A percentile compares a stretch with the other conserved stretches of the same genome.
Evolutionary conservation across 805 yeast genomes (phyloP).

Genomic region (Saturnispora dispora): DNA sequence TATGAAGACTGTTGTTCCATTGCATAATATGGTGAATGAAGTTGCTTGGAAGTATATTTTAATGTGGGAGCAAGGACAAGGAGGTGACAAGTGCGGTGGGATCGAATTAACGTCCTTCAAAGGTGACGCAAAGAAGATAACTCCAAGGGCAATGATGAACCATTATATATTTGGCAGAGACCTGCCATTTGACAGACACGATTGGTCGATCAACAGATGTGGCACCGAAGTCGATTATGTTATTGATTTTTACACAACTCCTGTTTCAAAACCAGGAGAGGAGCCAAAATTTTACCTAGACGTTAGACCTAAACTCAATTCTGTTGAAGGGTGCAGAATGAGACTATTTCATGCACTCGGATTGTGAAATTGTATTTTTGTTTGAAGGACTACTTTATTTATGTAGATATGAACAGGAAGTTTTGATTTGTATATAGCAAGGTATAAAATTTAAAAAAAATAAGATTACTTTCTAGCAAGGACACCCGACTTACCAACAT

Average conservation of each 20-base stretch:
- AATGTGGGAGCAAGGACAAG: slow-evolving; percentile 65
- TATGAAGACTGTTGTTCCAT: slow-evolving; percentile 87
- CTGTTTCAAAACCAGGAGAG: slow-evolving; percentile 31
- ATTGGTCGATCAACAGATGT: slow-evolving; percentile 83
- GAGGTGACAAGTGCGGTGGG: slow-evolving; percentile 70
- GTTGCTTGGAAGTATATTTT: slow-evolving; percentile 80
- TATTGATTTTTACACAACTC: slow-evolving; percentile 67
- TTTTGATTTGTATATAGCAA: slow-evolving; percentile 1
- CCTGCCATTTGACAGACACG: slow-evolving; percentile 92
- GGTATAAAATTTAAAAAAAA: neutral
- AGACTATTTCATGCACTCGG: slow-evolving; percentile 60
- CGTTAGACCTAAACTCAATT: slow-evolving; percentile 84
- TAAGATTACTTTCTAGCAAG: slow-evolving; percentile 17
- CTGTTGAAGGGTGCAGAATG: slow-evolving; percentile 69
- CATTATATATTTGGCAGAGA: slow-evolving; percentile 52
- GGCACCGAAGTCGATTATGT: slow-evolving; percentile 82
- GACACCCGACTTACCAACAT: slow-evolving; percentile 29
- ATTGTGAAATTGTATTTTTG: slow-evolving; percentile 14
- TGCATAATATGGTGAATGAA: slow-evolving; percentile 90
- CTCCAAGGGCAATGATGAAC: slow-evolving; percentile 79
- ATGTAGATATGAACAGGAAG: slow-evolving; percentile 8
- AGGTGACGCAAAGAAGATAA: slow-evolving; percentile 77
- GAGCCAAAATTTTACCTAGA: slow-evolving; percentile 63
- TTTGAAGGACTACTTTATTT: neutral
- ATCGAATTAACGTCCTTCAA: slow-evolving; percentile 75